Conservation (phyloP, 345 rosid species). For the Mallotus nudiflorus region DNA sequence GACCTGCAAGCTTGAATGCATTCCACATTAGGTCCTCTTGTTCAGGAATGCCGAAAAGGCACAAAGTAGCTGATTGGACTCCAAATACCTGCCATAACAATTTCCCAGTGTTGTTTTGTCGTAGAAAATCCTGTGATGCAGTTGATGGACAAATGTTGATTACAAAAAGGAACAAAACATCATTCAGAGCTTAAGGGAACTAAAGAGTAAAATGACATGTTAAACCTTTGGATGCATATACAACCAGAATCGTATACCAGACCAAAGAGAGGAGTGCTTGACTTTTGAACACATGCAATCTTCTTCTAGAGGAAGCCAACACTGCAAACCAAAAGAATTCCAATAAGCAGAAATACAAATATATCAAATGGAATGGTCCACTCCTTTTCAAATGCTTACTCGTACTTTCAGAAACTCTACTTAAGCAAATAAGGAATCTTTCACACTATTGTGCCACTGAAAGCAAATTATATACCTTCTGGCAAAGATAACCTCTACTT, state of each 20-base stretch:
- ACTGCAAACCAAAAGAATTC: constrained; percentile 44
- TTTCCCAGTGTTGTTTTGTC: constrained; percentile 98
- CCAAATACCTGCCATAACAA: constrained; percentile 91
- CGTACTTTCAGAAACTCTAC: neutral
- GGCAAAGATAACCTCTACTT: constrained; percentile 89
- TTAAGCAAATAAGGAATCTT: neutral
- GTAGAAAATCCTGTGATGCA: constrained; percentile 71
- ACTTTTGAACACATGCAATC: constrained; percentile 89
- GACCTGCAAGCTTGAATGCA: constrained; percentile 77
- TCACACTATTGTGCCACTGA: neutral
- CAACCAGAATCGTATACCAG: constrained; percentile 76
- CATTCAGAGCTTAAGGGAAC: neutral
- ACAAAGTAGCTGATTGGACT: constrained; percentile 71
- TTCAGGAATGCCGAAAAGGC: constrained; percentile 85
- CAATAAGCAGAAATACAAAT: neutral
- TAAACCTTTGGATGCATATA: constrained; percentile 99
- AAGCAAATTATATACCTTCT: constrained; percentile 52
- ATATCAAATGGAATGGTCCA: neutral
- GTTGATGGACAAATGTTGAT: constrained; percentile 10
- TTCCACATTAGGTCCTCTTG: constrained; percentile 93
- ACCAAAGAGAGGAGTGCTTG: constrained; percentile 59
- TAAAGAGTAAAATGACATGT: neutral
- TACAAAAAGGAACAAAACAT: neutral
- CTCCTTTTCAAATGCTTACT: neutral
- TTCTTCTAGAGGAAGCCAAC: constrained; percentile 88